phyloP scores from a whole-genome alignment of 148 eudicot genomes.

The Spergularia marina region DNA sequence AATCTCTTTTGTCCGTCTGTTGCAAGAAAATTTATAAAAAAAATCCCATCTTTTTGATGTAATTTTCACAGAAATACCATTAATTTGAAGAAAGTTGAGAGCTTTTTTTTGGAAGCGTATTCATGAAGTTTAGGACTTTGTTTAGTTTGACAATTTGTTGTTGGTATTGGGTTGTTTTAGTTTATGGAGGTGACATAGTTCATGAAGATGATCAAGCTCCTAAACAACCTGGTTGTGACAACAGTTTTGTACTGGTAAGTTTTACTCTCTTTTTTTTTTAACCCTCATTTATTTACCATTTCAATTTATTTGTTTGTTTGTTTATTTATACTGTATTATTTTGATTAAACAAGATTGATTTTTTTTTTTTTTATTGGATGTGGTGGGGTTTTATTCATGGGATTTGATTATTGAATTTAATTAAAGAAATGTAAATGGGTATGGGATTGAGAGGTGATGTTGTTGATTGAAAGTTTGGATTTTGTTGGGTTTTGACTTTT shows the following conservation, averaged over 20 bases:
- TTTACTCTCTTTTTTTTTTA: background rate
- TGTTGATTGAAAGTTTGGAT: background rate
- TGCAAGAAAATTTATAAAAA: background rate
- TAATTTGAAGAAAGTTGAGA: constrained; percentile 10
- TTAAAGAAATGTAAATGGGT: background rate
- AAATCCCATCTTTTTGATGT: constrained; percentile 8
- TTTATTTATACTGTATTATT: background rate
- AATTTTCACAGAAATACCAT: background rate
- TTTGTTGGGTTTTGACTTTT: constrained; percentile 13
- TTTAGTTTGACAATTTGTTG: constrained; percentile 13
- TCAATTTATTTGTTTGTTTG: background rate
- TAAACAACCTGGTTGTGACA: constrained; percentile 76
- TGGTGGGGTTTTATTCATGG: background rate
- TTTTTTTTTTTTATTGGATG: background rate
- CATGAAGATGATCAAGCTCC: constrained; percentile 86
- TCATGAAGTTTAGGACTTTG: constrained; percentile 20
- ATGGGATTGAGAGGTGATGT: background rate
- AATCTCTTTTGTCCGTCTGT: constrained; percentile 10
- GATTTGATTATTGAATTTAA: background rate
- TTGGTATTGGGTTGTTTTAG: constrained; percentile 9
- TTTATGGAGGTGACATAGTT: constrained; percentile 77
- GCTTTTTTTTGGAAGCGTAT: background rate
- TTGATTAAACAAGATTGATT: background rate
- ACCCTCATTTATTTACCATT: background rate
- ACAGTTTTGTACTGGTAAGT: constrained; percentile 79